phyloP scores from a whole-genome alignment of 768 basidiomycete species.

The Boletus subparvulus region DNA sequence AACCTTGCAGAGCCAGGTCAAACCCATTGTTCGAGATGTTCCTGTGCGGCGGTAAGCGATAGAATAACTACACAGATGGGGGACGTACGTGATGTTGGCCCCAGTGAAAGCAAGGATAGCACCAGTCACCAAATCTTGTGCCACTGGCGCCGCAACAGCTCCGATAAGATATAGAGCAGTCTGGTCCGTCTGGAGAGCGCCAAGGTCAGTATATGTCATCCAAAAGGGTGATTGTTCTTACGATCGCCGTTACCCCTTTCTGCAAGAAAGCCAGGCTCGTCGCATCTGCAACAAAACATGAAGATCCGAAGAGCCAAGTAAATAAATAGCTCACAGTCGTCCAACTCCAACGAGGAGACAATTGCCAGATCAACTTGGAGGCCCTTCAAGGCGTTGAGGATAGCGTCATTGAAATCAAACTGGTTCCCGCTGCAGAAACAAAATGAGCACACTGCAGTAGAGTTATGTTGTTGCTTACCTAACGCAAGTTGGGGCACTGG shows the following conservation, averaged over 20 bases:
- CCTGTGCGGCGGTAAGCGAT: constrained; percentile 51
- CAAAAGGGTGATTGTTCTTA: constrained; percentile 27
- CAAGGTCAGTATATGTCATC: constrained; percentile 1
- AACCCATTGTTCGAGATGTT: constrained; percentile 62
- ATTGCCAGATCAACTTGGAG: constrained; percentile 59
- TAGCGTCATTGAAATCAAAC: constrained; percentile 58
- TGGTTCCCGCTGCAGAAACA: constrained; percentile 53
- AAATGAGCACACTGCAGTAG: constrained; percentile 2
- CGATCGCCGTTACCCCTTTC: constrained; percentile 52
- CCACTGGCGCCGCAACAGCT: constrained; percentile 65
- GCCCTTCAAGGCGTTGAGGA: constrained; percentile 59
- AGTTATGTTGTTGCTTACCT: constrained; percentile 39
- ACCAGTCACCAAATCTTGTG: constrained; percentile 62
- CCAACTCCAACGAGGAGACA: constrained; percentile 54
- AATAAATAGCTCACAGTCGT: constrained; percentile 54
- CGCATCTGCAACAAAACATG: constrained; percentile 40
- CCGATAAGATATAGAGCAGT: constrained; percentile 67
- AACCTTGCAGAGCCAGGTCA: constrained; percentile 56
- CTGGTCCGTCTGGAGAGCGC: constrained; percentile 49
- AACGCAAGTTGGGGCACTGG: constrained; percentile 52
- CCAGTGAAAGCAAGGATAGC: constrained; percentile 52
- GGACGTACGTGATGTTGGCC: constrained; percentile 56
- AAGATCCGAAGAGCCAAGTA: neutral
- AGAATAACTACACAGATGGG: constrained; percentile 32
- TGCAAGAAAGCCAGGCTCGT: constrained; percentile 61